Conservation (phyloP, 2,329 filamentous ascomycete genomes). For the Amauroascus niger region DNA sequence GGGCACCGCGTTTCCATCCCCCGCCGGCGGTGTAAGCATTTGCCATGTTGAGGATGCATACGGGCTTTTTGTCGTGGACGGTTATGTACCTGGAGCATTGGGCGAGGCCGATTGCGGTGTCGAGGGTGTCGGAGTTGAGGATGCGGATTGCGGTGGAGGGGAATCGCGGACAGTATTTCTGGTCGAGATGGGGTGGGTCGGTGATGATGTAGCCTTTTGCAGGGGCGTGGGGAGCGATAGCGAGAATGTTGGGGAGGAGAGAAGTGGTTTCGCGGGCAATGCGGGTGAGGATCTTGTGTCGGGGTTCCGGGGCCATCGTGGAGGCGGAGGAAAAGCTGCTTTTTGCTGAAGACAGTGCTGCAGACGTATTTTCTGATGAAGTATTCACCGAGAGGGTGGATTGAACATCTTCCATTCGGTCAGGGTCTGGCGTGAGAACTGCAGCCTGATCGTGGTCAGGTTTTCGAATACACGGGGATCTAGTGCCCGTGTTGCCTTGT, state of each 20-base stretch:
- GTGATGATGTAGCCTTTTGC: conserved; percentile 33
- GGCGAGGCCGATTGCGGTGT: conserved; percentile 43
- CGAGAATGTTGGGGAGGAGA: conserved; percentile 41
- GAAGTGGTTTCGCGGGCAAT: conserved; percentile 42
- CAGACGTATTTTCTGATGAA: not conserved
- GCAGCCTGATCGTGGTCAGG: not conserved
- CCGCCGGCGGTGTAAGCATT: conserved; percentile 51
- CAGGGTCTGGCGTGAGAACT: not conserved
- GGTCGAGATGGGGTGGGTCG: conserved; percentile 34
- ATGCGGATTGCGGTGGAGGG: conserved; percentile 38
- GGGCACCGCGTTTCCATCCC: conserved; percentile 52
- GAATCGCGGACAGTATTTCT: conserved; percentile 36
- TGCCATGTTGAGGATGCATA: conserved; percentile 59
- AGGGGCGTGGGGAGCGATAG: conserved; percentile 35
- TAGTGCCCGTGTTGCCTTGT: conserved; percentile 3
- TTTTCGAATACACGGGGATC: conserved; percentile 4
- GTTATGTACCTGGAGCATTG: conserved; percentile 19
- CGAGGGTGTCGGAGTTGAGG: conserved; percentile 49
- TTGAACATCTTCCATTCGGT: conserved; percentile 17
- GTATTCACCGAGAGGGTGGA: not conserved
- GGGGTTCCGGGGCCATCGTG: not conserved
- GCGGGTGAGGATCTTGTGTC: conserved; percentile 28
- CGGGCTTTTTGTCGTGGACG: conserved; percentile 28
- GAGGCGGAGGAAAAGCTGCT: not conserved
- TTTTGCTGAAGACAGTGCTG: not conserved